Evolutionary conservation across 2,329 filamentous ascomycete genomes (phyloP), one percentile per base, ranked within the genome.

Genomic region (Fusarium oligoseptatum): DNA sequence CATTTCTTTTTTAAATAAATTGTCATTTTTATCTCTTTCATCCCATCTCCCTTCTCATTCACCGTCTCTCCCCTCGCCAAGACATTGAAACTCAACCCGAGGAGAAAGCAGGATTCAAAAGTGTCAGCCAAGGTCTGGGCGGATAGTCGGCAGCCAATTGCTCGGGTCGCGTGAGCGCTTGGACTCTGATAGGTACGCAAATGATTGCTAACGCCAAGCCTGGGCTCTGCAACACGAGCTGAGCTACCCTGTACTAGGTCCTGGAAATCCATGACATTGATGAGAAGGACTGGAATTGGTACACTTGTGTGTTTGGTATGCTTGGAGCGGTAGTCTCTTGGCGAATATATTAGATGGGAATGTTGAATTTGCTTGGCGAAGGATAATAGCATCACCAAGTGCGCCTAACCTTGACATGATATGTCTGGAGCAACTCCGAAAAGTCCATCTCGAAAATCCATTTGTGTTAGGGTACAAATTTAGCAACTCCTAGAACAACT

Each of bases 121-220:
- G 50, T 64, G 57, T 60, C 50, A 32, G 65, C 62, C 63, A 67
- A 64, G 68, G 39, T 41, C 43, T 70, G 17, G 60, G 45, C 70
- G 32, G 57, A 57, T 29, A 36, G 22, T 34, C 45, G 27, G 15
- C 14, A 15, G 29, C 63, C 63, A 66, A 55, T 68, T 32, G 36
- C 41, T 34, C 15, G 36, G 58, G 61, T 76, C 52, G 68, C 57
- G 71, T 76, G 71, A 70, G 62, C 37, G 45, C 60, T 63, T 34
- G n/a, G 29, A 20, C 60, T 32, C 14, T 63, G 32, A 17, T 34
- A 32, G 29, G 29, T 24, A 22, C 32, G 22, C 48, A 37, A 22
- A 17, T 60, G 20, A 62, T 20, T 39, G 37, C 20, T 45, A 22
- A 27, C 37, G 39, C 58, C 58, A 24, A 58, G 34, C 22, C 34